phyloP scores from a whole-genome alignment of 2,329 filamentous ascomycete species.

The Ceratocystis variospora region DNA sequence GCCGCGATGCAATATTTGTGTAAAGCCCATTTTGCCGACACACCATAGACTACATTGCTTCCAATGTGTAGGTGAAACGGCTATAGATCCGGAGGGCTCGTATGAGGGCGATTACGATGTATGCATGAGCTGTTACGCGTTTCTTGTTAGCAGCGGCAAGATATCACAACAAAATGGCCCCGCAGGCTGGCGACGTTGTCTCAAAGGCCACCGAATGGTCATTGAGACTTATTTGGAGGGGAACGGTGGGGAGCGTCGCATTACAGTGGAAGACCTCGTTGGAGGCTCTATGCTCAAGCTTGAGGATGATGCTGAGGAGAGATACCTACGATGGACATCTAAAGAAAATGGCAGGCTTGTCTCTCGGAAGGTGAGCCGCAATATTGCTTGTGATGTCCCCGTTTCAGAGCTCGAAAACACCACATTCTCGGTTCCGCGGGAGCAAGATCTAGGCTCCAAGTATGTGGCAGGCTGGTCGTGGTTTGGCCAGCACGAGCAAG shows the following conservation, averaged over 20 bases:
- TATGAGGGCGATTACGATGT: slow-evolving; percentile 68
- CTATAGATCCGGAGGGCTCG: slow-evolving; percentile 30
- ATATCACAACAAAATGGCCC: slow-evolving; percentile 64
- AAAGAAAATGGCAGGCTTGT: slow-evolving; percentile 11
- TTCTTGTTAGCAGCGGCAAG: slow-evolving; percentile 46
- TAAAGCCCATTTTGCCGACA: slow-evolving; percentile 53
- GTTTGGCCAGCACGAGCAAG: slow-evolving; percentile 46
- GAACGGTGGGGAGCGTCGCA: slow-evolving; percentile 51
- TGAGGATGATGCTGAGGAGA: neutral
- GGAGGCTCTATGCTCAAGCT: slow-evolving; percentile 55
- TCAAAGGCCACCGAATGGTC: slow-evolving; percentile 70
- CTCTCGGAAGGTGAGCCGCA: slow-evolving; percentile 3
- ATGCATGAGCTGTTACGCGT: slow-evolving; percentile 63
- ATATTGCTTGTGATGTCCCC: slow-evolving; percentile 36
- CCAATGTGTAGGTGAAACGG: slow-evolving; percentile 45
- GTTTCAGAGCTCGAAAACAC: neutral
- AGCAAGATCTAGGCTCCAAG: slow-evolving; percentile 22
- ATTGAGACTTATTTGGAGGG: slow-evolving; percentile 61
- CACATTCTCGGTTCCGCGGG: neutral
- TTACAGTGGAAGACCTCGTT: slow-evolving; percentile 58
- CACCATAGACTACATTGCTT: slow-evolving; percentile 68
- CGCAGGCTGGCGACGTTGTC: slow-evolving; percentile 71
- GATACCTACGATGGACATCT: slow-evolving; percentile 11
- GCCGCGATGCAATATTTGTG: slow-evolving; percentile 68
- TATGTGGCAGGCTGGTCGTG: slow-evolving; percentile 61